phyloP scores from a whole-genome alignment of 176 grass and related monocot genomes.

The Saccharum officinarum region DNA sequence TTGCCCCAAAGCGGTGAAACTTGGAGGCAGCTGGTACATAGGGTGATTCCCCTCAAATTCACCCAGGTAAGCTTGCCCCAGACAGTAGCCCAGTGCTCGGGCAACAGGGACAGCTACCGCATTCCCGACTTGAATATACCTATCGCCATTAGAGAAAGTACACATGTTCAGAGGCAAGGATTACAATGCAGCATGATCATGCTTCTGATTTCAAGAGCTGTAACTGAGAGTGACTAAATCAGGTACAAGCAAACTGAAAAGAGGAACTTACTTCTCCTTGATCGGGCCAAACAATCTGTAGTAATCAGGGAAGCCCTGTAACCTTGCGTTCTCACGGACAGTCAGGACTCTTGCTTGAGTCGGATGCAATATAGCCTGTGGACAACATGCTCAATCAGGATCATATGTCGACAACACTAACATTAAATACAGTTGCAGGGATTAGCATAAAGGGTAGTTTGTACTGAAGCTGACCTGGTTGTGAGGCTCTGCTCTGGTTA shows the following conservation, averaged over 20 bases:
- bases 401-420: background rate
- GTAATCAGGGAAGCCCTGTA: conserved; percentile 80
- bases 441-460: background rate
- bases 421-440: background rate
- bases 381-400: background rate
- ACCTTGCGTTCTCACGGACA: conserved; percentile 71
- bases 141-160: background rate
- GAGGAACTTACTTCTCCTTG: conserved; percentile 59
- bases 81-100: conserved; percentile 42
- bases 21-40: conserved; percentile 4
- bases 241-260: background rate
- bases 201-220: background rate
- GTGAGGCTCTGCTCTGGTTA: conserved; percentile 80
- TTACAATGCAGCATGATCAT: no score
- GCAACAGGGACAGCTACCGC: conserved; percentile 54
- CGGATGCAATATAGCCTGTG: conserved; percentile 67
- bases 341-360: conserved; percentile 64
- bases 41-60: background rate
- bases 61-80: conserved; percentile 36
- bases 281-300: conserved; percentile 51
- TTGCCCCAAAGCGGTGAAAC: conserved; percentile 16
- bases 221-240: background rate
- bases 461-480: conserved; percentile 49
- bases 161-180: background rate
- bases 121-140: conserved; percentile 62